These are phyloP conservation scores for Apophysomyces ossiformis DNA, from an alignment of 371 early-diverging fungal species.

Conservation along the genomic window DNA sequence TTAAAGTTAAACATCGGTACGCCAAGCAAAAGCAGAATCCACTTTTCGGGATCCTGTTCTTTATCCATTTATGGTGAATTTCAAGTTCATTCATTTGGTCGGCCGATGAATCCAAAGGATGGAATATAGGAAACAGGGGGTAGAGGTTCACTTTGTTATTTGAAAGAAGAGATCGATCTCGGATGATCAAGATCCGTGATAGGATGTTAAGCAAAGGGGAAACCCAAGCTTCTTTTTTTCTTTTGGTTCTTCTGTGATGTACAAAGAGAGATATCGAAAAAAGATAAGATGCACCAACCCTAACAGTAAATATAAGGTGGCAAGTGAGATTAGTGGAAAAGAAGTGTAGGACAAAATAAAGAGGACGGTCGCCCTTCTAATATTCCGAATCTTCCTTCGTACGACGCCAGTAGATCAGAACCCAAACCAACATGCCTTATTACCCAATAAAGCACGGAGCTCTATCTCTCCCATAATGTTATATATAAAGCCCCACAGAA, in stretches of 20 bases:
- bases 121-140: not conserved
- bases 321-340: not conserved
- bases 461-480: not conserved
- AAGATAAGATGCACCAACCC: not conserved
- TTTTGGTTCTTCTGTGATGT: not conserved
- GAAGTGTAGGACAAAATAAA: not conserved
- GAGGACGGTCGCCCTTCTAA: conserved; percentile 3
- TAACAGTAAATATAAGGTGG: not conserved
- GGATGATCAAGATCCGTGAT: too few species aligned
- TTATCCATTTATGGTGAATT: conserved; percentile 7
- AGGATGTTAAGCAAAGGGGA: too few species aligned
- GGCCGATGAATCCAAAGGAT: not conserved
- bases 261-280: not conserved
- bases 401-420: not conserved
- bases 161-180: not conserved
- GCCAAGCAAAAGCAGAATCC: not conserved
- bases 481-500: too few species aligned
- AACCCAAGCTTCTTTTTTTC: too few species aligned
- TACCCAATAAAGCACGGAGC: conserved; percentile 13
- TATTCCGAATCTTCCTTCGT: conserved; percentile 14
- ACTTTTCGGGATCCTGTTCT: not conserved
- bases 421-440: conserved; percentile 11
- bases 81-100: not conserved
- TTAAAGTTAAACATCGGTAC: conserved; percentile 1
- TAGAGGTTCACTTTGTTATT: not conserved